A percentile compares a stretch with the other conserved stretches of the same genome.
Evolutionary conservation across 2,329 filamentous ascomycete genomes (phyloP).

Genomic region (Penicillium hordei): DNA sequence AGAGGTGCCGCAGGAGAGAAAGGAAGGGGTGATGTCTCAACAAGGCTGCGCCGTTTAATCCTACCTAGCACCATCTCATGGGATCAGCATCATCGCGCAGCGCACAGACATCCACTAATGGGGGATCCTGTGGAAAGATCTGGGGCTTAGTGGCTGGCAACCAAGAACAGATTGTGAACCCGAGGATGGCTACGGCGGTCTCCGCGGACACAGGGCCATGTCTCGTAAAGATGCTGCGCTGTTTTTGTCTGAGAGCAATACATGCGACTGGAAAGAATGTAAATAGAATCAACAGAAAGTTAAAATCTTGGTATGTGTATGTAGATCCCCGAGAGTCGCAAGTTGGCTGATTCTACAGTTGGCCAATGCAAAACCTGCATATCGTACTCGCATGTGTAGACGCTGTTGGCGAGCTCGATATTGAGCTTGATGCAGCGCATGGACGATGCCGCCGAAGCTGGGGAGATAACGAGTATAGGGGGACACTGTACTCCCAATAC

Average conservation of each 20-base stretch:
- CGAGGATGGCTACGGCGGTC: constrained; percentile 1
- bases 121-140: constrained; percentile 19
- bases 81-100: constrained; percentile 23
- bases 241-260: neutral
- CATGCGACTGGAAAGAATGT: constrained; percentile 2
- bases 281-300: constrained; percentile 1
- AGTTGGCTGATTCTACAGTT: constrained; percentile 9
- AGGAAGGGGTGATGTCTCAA: constrained; percentile 23
- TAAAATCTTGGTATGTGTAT: constrained; percentile 4
- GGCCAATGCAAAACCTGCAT: constrained; percentile 10
- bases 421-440: neutral
- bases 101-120: constrained; percentile 24
- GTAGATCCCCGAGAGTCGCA: constrained; percentile 1
- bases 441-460: neutral
- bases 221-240: constrained; percentile 4
- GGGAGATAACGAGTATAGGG: neutral
- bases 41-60: constrained; percentile 22
- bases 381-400: constrained; percentile 10
- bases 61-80: constrained; percentile 11
- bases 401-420: constrained; percentile 12
- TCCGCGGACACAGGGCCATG: neutral
- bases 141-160: constrained; percentile 19
- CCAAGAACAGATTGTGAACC: neutral
- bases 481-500: neutral
- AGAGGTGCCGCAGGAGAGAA: constrained; percentile 14